Base-by-base conservation (phyloP, 768 basidiomycete genomes). In the Russula virescens region DNA sequence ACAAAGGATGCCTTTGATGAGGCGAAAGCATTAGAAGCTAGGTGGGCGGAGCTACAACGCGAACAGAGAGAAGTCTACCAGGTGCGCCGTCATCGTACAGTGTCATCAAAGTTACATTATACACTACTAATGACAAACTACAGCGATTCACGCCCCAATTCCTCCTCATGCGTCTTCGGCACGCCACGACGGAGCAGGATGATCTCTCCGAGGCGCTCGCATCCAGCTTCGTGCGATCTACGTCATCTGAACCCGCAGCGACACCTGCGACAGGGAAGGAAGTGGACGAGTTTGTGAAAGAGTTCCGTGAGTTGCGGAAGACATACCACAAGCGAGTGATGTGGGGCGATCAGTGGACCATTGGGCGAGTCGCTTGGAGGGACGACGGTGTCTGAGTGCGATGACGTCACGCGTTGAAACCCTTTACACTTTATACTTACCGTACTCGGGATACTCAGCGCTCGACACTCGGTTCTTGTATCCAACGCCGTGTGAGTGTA, bases 251-350 rank as follows among this genome's bases (percentile, higher is more conserved):
- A 34, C 61, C 60, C 2, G 51, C 69, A 16, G 55, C 64, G 14
- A 55, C 62, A 0, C 42, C 53, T 8, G 38, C 68, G 10, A 73
- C 76, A 34, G 71, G 72, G 45, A 78, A 78, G 66, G 89, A 90
- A 38, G 81, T 94, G 25, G 94, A 97, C 62, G 84, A 88, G 48
- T 98, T 98, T 66, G 83, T 97, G 56, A 86, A 79, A 68, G 85
- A 92, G 68, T 97, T 95, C 76, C 91, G 88, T 70, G 92, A 94
- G 55, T 72, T 85, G 45, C 77, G 96, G 66, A 95, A 92, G 75
- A 80, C 81, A n/a, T 98, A 94, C 73, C 95, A 98, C 73, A 97
- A 96, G 74, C 80, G 95, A 19, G 86, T 86, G 2, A 86, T 96
- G 71, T 97, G 92, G 90, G 84, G 85, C 19, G 90, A 94, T 71